Evolutionary conservation across 2,329 filamentous ascomycete genomes (phyloP).

Genomic region (Xylariales sp.): DNA sequence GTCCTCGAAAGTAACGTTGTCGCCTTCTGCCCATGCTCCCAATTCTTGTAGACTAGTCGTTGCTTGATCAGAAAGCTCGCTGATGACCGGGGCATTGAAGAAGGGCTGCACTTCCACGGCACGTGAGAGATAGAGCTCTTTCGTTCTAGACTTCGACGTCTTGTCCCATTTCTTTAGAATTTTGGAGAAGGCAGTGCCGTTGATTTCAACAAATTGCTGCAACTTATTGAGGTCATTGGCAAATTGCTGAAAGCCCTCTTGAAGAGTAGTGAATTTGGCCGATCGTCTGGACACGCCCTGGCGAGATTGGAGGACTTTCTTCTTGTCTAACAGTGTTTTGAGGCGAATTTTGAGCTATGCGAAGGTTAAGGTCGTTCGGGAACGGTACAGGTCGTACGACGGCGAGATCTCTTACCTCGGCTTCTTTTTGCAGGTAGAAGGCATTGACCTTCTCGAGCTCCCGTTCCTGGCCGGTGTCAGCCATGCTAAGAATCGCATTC

Average conservation of each 20-base stretch:
- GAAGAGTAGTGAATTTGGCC: conserved; percentile 87
- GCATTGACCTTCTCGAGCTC: conserved; percentile 98
- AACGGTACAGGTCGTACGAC: background rate
- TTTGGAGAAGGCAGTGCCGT: conserved; percentile 96
- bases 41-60: conserved; percentile 94
- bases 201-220: conserved; percentile 97
- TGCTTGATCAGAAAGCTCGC: conserved; percentile 91
- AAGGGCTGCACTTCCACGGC: conserved; percentile 97
- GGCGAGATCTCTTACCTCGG: conserved; percentile 63
- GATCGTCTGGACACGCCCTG: conserved; percentile 79
- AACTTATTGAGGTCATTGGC: conserved; percentile 95
- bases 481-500: conserved; percentile 13
- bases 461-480: conserved; percentile 66
- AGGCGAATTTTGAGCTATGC: conserved; percentile 86
- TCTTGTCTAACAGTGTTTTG: conserved; percentile 91
- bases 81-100: conserved; percentile 96
- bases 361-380: background rate
- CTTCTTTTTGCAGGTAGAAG: conserved; percentile 97
- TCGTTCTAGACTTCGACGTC: conserved; percentile 97
- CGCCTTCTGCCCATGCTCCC: conserved; percentile 94
- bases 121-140: conserved; percentile 91
- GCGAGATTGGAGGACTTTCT: conserved; percentile 80
- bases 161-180: conserved; percentile 99
- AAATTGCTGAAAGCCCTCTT: conserved; percentile 97
- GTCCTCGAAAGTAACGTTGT: conserved; percentile 77